These are phyloP conservation scores for Wickerhamomyces sp. DNA, from an alignment of 1,139 yeast species.

Conservation along the genomic window DNA sequence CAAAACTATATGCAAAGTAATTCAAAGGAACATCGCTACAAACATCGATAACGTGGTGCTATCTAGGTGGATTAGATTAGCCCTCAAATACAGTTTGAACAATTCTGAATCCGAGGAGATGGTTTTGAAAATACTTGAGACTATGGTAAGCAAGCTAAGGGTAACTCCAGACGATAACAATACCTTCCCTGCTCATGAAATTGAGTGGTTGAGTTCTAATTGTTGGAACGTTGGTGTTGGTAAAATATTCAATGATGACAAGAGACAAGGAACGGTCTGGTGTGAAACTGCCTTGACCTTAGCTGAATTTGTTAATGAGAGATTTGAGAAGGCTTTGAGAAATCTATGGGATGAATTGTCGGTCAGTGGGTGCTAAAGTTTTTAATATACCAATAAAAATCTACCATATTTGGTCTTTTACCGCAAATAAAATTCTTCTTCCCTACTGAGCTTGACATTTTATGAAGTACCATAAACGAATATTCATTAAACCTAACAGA, in stretches of 20 bases:
- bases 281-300: conserved; percentile 15
- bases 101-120: conserved; percentile 6
- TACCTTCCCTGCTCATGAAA: conserved; percentile 19
- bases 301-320: conserved; percentile 18
- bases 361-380: background rate
- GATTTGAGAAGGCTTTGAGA: conserved; percentile 13
- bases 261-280: conserved; percentile 13
- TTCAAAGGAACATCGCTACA: conserved; percentile 10
- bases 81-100: conserved; percentile 8
- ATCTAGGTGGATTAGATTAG: conserved; percentile 18
- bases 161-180: conserved; percentile 7
- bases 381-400: too few relatives aligned
- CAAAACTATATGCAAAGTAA: conserved; percentile 5
- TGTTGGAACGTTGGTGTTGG: conserved; percentile 21
- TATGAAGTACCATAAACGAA: too few relatives aligned
- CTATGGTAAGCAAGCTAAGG: conserved; percentile 8
- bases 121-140: conserved; percentile 7
- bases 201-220: conserved; percentile 18
- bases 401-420: too few relatives aligned
- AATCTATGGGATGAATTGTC: conserved; percentile 16
- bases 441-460: too few relatives aligned
- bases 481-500: too few relatives aligned
- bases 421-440: too few relatives aligned
- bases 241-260: conserved; percentile 10
- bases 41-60: conserved; percentile 7